These are phyloP conservation scores for Xylaria sp. DNA, from an alignment of 2,329 filamentous ascomycete genomes.

Conservation along the genomic window DNA sequence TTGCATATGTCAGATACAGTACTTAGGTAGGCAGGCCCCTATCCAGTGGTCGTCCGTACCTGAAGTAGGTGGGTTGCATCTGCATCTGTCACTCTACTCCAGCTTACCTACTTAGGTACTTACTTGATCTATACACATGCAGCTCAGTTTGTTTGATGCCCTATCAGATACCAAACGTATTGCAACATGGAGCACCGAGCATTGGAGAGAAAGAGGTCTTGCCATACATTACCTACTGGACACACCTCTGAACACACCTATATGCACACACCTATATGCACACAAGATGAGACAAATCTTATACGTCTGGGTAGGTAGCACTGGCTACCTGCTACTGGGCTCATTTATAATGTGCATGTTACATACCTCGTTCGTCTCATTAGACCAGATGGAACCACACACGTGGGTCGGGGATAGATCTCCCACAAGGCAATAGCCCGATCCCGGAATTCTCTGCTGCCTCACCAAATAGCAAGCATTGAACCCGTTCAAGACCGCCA, in stretches of 20 bases:
- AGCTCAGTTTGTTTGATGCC: neutral
- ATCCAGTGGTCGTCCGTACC: neutral
- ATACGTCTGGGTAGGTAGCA: neutral
- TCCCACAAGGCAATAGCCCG: constrained; percentile 9
- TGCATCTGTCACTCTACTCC: too few relatives aligned
- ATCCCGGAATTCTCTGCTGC: neutral
- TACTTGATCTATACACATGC: too few relatives aligned
- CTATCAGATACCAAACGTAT: neutral
- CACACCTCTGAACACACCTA: neutral
- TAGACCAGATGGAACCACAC: constrained; percentile 17
- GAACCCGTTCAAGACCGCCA: constrained; percentile 23
- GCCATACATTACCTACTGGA: neutral
- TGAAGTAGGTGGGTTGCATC: neutral
- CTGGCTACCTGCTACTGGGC: neutral
- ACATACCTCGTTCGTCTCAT: neutral
- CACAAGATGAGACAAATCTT: neutral
- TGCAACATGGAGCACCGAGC: neutral
- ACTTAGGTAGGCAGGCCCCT: too few relatives aligned
- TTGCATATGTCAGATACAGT: too few relatives aligned
- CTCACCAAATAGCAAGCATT: constrained; percentile 27
- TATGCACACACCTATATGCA: neutral
- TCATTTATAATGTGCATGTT: neutral
- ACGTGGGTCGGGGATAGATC: constrained; percentile 1
- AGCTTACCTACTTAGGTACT: too few relatives aligned
- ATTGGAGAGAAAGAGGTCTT: neutral